Conservation (phyloP, 2,329 filamentous ascomycete genomes). For the Cercospora nicotianae region DNA sequence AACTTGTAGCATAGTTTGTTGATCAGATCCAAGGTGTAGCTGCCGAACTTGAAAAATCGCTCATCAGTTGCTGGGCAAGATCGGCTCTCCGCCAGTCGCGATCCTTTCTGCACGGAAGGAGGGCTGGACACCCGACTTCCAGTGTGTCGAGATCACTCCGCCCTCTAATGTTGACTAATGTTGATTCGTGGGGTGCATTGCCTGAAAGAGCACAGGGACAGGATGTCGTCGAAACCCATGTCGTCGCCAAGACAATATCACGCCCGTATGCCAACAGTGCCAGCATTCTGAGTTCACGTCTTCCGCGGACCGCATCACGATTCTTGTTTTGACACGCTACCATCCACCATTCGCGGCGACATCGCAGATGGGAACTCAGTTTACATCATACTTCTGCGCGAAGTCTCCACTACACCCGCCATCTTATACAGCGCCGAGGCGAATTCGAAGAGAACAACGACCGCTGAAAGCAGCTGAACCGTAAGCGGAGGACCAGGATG, state of each 20-base stretch:
- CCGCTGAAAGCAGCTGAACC: not conserved
- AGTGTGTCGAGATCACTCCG: not conserved
- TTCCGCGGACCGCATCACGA: constrained; percentile 1
- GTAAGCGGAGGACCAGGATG: not conserved
- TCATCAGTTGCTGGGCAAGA: not conserved
- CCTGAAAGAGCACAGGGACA: not conserved
- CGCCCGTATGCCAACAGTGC: not conserved
- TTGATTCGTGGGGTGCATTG: not conserved
- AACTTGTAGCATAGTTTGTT: not conserved
- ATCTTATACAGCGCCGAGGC: not conserved
- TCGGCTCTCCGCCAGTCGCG: not conserved
- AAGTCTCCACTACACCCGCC: not conserved
- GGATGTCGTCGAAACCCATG: not conserved
- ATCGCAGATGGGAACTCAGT: constrained; percentile 4
- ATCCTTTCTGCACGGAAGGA: not conserved
- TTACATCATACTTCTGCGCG: constrained; percentile 3
- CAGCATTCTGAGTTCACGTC: not conserved
- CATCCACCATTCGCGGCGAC: not conserved
- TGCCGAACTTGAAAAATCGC: not conserved
- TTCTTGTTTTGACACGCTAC: not conserved
- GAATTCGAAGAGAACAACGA: not conserved
- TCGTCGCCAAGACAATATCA: not conserved
- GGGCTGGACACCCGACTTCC: not conserved
- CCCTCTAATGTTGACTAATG: not conserved
- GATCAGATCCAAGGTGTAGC: not conserved